Percentiles rank a stretch among this genome's conserved stretches.
phyloP scores from a whole-genome alignment of 177 flowering plant species.

The Telopea speciosissima region DNA sequence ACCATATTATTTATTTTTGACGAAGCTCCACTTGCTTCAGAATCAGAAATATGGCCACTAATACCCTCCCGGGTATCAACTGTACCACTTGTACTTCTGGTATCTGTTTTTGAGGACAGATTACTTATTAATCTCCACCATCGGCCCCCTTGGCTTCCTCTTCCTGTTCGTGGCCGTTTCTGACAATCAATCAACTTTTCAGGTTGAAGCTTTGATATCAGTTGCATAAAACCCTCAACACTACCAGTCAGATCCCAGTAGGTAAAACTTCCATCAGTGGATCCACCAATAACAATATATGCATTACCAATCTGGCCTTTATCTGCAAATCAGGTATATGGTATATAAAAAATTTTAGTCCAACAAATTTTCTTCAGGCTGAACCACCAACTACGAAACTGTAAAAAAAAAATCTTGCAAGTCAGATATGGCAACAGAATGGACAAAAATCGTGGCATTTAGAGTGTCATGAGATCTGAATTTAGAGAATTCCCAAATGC shows the following conservation, averaged over 20 bases:
- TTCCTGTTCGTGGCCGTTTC: conserved; percentile 89
- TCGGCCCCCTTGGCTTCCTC: conserved; percentile 99
- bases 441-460: no score
- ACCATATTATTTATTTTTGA: conserved; percentile 6
- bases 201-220: conserved; percentile 35
- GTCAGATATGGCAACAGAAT: background rate
- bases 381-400: background rate
- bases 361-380: background rate
- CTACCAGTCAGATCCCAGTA: conserved; percentile 86
- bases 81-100: conserved; percentile 1
- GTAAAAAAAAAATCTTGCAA: background rate
- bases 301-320: conserved; percentile 21
- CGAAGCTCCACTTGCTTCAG: conserved; percentile 7
- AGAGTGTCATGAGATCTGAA: no score
- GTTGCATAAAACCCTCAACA: conserved; percentile 57
- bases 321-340: conserved; percentile 28
- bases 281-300: conserved; percentile 72
- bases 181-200: conserved; percentile 55
- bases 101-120: conserved; percentile 17
- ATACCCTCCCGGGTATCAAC: background rate
- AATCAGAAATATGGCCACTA: conserved; percentile 6
- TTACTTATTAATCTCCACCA: conserved; percentile 55
- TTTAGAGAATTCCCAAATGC: no score
- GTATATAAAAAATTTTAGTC: background rate
- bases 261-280: conserved; percentile 92